Percentiles rank a stretch among this genome's conserved stretches.
These are phyloP conservation scores for Venturia pyrina DNA, from an alignment of 2,329 filamentous ascomycete species.

Conservation along the genomic window DNA sequence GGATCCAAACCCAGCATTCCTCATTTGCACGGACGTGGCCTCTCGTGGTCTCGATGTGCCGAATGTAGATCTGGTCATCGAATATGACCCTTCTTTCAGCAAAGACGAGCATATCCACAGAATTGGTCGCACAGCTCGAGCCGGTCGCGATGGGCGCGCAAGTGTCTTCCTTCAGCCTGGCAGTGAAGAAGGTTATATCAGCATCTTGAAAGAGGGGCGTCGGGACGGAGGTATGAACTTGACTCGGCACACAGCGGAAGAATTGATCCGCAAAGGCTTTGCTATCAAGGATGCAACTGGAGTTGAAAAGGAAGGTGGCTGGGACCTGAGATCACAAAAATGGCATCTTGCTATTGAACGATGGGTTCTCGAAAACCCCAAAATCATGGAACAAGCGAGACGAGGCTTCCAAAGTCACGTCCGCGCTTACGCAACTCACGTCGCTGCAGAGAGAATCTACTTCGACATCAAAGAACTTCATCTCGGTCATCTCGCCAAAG, in stretches of 20 bases:
- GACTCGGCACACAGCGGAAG: conserved; percentile 50
- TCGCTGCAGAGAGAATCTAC: conserved; percentile 69
- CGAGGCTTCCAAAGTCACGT: conserved; percentile 88
- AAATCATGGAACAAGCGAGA: conserved; percentile 68
- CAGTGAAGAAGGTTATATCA: conserved; percentile 82
- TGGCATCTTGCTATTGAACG: conserved; percentile 57
- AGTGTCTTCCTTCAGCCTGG: conserved; percentile 85
- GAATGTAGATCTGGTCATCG: conserved; percentile 87
- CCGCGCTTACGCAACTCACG: conserved; percentile 88
- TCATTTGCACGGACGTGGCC: conserved; percentile 91
- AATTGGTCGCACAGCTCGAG: conserved; percentile 87
- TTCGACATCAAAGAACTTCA: conserved; percentile 92
- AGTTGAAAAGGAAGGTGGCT: conserved; percentile 31
- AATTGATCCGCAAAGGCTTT: conserved; percentile 59
- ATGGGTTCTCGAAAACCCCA: conserved; percentile 53
- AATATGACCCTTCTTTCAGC: conserved; percentile 93
- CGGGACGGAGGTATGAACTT: conserved; percentile 54
- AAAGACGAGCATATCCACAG: conserved; percentile 90
- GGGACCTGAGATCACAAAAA: conserved; percentile 58
- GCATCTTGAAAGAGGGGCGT: conserved; percentile 63
- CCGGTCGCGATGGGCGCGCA: conserved; percentile 77
- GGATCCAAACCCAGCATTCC: conserved; percentile 63
- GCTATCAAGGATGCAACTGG: conserved; percentile 22
- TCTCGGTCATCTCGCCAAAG: conserved; percentile 87
- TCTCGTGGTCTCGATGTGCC: conserved; percentile 92